Evolutionary conservation across 257 asterid genomes (phyloP), one percentile per base, ranked within the genome.

Genomic region (Forsythia suspensa): DNA sequence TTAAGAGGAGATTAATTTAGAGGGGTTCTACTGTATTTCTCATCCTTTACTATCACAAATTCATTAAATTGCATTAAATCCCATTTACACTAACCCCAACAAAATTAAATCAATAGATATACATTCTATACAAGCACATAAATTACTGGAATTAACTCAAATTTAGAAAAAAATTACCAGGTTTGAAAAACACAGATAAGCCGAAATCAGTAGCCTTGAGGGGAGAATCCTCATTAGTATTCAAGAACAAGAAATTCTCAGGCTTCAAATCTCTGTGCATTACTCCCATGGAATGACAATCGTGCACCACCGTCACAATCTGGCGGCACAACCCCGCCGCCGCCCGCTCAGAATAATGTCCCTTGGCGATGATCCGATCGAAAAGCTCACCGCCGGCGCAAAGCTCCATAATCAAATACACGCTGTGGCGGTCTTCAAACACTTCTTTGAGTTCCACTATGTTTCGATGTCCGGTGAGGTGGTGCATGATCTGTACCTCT

Each of bases 401-500:
- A n/a, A 94, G 70, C 68, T 94, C 98, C 98, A 94, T 92, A 36
- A 92, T 86, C 74, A 94, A 80, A 72, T 92, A 91, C 80, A 94
- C 97, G 34, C 81, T 88, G 21, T 92, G 90, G 11, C 94, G 89
- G 59, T 94, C 98, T 86, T 94, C 96, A 5, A 89, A 94, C 0
- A 93, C 92, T 20, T 95, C 97, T 82, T 83, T 87, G 21, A 94
- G 91, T 88, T 92, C 98, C 9, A 94, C 96, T 20, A 94, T 85
- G 72, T 92, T 94, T 72, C 96, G 90, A 78, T 94, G 89, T 1
- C 98, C 97, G 34, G 96, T 94, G 42, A 94, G 89, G 70, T 94
- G 98, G 77, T 94, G 97, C 98, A 94, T 94, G 81, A 94, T 94
- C 92, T 94, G 98, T 8, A 94, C 98, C 85, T 94, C 98, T 8